Evolutionary conservation across 2,329 filamentous ascomycete species (phyloP), one percentile per base, ranked within the genome.

Genomic region (Fusarium foetens): DNA sequence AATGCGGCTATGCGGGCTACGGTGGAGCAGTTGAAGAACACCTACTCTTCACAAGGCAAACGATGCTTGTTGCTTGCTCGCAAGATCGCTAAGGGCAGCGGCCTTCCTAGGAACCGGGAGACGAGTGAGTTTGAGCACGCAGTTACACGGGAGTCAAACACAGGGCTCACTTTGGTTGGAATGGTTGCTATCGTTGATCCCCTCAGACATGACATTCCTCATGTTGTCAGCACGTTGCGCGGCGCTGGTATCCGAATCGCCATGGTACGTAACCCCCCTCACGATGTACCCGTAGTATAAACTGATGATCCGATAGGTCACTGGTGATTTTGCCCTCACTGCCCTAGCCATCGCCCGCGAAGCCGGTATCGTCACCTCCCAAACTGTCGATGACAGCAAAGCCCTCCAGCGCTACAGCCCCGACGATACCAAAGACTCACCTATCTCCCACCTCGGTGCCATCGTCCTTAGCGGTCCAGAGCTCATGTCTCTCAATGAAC

Each of bases 151-250:
- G 46, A 48, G 13, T 63, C 41, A 0, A 64, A 64, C 0, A 9
- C 39, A 0, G 87, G 90, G 8, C 86, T 96, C 36, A 89, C 87
- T 1, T 89, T 95, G 70, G 88, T 92, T 31, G 94, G 94, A 19
- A 83, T 97, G 8, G 89, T 94, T 31, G 93, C 92, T 43, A 90
- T 96, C 36, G 93, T 94, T 57, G 93, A 95, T 73, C 93, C 93
- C 3, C 90, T 93, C 59, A 90, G 93, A 1, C 87, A 90, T 0
- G 93, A 95, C 78, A 93, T 93, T 8, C 89, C 87, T 1, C 87
- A 86, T 5, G 89, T 92, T 0, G 88, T 94, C 45, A 82, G 84
- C n/a, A 92, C 87, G 1, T 84, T 94, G 21, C 87, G 92, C 17
- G 85, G 88, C 3, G 93, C 93, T 8, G 91, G 91, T 3, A 92